Evolutionary conservation across 192 early-diverging fungal genomes (phyloP), one percentile per base, ranked within the genome.

Genomic region (Coemansia sp.): DNA sequence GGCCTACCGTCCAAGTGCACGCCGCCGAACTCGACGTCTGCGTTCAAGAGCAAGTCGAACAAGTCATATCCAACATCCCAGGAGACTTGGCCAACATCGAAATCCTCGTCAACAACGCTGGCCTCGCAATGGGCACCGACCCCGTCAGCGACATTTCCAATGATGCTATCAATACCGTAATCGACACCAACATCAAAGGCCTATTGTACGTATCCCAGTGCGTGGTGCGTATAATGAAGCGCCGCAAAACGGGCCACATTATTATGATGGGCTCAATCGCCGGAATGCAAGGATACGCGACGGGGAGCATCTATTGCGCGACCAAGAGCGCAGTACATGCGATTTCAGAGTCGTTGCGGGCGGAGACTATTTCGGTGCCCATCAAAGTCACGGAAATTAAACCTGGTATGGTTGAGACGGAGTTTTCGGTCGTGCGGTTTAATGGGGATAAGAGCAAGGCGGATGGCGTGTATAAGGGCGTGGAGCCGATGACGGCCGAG

Each of bases 151-250:
- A 83, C 2, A 73, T 90, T 6, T 61, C 82, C 4, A 77, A 77
- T n/a, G 85, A 88, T 1, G 84, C 78, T 13, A 86, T 91, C 63
- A 85, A 95, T 54, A 76, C 85, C n/a, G 89, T 93, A 82, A 69
- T 97, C 41, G 90, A 92, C 57, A 94, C 92, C 50, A 97, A 97
- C 72, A 85, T 97, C 60, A 95, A 94, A 70, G 94, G 94, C 0
- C 74, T 95, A 2, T 54, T 97, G n/a, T 88, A 87, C 59, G 84
- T 88, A 1, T 91, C 89, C 6, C 88, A 92, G 45, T 91, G 90
- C 3, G 83, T 94, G 3, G 63, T 97, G 10, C 88, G 87, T 5
- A 74, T 84, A 5, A 95, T 97, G 94, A 88, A 86, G 57, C 59
- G 64, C 4, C 60, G 57, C 0, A 70, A 83, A 27, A 38, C 59